Evolutionary conservation across 768 basidiomycete genomes (phyloP), one percentile per base, ranked within the genome.

Genomic region (Daedaleopsis nitida): DNA sequence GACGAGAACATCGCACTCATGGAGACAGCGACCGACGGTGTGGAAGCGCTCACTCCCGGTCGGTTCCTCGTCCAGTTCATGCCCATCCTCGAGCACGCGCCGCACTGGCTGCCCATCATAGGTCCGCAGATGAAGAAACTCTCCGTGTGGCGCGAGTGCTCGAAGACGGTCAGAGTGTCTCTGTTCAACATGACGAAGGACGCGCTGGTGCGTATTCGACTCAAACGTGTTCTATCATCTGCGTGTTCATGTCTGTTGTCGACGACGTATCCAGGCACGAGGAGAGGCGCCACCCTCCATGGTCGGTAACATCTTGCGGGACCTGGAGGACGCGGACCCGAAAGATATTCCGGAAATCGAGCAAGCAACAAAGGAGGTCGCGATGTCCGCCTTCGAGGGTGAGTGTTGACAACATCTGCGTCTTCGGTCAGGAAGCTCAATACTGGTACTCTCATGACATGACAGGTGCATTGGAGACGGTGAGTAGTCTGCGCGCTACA

Each of bases 391-490:
- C 2, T 51, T 61, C 14, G 60, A 57, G 48, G 60, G 60, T 48
- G 23, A 16, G 24, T 2, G 19, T 34, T 8, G 12, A 17, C 9
- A 17, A 10, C 21, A 13, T 10, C 43, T 16, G 17, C 21, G 27
- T 5, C 16, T 9, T 42, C 5, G 8, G 8, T 11, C 38, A 12
- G 27, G 27, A 32, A 3, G 7, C 27, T 16, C 27, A 32, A 32
- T 32, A 3, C 27, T 7, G 7, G 3, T 32, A 7, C 27, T 32
- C 27, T 7, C 27, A 32, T 9, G 2, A 32, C 13, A 5, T 2
- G 13, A 19, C 11, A 66, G 66, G 58, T 52, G 66, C 59, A 13
- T 55, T 60, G 9, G 66, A 66, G 24, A 66, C 66, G 24, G 66
- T 66, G 14, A 35, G 55, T 32, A 27, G 1, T 12, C 14, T 42